Conservation (phyloP, 179 eudicot genomes). For the Spergularia azorica region DNA sequence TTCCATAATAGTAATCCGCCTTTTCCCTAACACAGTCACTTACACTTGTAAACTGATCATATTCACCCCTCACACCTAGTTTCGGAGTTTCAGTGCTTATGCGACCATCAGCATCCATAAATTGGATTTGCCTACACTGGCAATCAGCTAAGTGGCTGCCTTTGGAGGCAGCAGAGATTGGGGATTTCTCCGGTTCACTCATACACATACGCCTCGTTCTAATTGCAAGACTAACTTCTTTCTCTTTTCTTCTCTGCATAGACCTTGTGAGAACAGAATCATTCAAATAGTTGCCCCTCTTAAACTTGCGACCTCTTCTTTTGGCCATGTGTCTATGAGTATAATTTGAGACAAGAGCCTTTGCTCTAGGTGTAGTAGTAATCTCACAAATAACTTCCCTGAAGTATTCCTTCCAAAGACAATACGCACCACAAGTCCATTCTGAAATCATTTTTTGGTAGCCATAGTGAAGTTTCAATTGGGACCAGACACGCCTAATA, state of each 20-base stretch:
- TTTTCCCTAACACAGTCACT: conserved; percentile 15
- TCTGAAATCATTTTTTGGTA: conserved; percentile 49
- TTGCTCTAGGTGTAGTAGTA: conserved; percentile 22
- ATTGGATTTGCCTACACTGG: conserved; percentile 21
- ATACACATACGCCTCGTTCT: conserved; percentile 33
- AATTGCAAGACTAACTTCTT: conserved; percentile 25
- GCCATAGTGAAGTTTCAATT: conserved; percentile 44
- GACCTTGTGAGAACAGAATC: conserved; percentile 33
- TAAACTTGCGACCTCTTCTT: conserved; percentile 22
- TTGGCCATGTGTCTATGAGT: conserved; percentile 16
- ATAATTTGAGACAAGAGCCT: conserved; percentile 16
- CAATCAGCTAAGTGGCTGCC: conserved; percentile 8
- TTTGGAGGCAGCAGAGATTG: conserved; percentile 20
- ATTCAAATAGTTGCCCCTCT: conserved; percentile 17
- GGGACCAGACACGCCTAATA: conserved; percentile 42
- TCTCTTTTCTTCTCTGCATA: conserved; percentile 28
- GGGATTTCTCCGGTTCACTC: conserved; percentile 29
- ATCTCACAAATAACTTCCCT: conserved; percentile 36
- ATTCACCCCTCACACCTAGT: conserved; percentile 8
- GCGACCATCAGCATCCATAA: conserved; percentile 11
- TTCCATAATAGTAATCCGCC: not conserved
- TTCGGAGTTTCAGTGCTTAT: conserved; percentile 11
- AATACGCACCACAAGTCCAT: conserved; percentile 53
- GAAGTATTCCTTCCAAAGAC: conserved; percentile 48
- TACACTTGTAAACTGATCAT: conserved; percentile 10